Conservation (phyloP, 495 filamentous ascomycete genomes). For the Podospora appendiculata region DNA sequence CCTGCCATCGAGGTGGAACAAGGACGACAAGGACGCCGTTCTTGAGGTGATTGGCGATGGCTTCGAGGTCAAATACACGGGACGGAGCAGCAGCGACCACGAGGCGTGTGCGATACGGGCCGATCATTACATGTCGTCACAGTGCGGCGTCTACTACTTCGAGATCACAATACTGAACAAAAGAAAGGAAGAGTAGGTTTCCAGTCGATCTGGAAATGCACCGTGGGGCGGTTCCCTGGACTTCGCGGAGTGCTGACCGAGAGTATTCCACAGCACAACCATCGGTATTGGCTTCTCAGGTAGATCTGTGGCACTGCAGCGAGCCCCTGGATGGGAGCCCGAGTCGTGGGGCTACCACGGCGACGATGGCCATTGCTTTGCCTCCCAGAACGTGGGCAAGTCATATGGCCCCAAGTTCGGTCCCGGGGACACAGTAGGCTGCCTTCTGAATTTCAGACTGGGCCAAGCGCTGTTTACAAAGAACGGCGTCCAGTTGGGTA, state of each 20-base stretch:
- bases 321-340: constrained; percentile 89
- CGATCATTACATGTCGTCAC: constrained; percentile 82
- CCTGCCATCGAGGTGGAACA: constrained; percentile 78
- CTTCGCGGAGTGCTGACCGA: constrained; percentile 2
- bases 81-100: constrained; percentile 45
- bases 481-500: constrained; percentile 77
- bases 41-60: constrained; percentile 72
- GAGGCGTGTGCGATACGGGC: constrained; percentile 81
- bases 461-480: constrained; percentile 91
- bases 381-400: constrained; percentile 65
- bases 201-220: neutral
- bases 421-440: constrained; percentile 76
- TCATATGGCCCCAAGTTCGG: constrained; percentile 66
- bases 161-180: constrained; percentile 82
- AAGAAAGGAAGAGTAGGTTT: constrained; percentile 77
- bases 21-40: constrained; percentile 61
- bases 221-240: neutral
- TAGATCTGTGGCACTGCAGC: constrained; percentile 63
- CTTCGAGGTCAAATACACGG: constrained; percentile 66
- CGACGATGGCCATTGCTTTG: constrained; percentile 87
- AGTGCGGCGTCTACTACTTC: constrained; percentile 94
- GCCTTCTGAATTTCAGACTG: constrained; percentile 86
- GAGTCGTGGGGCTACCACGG: constrained; percentile 98
- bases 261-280: constrained; percentile 44
- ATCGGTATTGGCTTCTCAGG: constrained; percentile 87